A percentile compares a stretch with the other conserved stretches of the same genome.
These are phyloP conservation scores for Stylonectria norvegica DNA, from an alignment of 2,329 filamentous ascomycete species.

Conservation along the genomic window DNA sequence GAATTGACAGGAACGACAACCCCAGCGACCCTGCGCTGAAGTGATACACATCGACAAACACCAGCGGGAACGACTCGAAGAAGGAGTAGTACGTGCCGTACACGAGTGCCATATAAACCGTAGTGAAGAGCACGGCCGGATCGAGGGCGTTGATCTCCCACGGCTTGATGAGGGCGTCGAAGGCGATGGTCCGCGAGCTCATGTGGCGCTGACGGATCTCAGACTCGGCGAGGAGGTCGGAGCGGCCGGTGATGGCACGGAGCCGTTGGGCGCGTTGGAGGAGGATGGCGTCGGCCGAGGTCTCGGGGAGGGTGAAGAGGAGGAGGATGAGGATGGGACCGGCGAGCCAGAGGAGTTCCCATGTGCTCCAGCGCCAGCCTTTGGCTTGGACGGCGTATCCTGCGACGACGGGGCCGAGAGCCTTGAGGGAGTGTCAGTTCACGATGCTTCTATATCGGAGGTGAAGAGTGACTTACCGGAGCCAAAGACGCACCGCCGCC, in stretches of 20 bases:
- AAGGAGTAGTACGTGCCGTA: constrained; percentile 58
- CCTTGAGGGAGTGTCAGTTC: not conserved
- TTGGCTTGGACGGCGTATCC: constrained; percentile 47
- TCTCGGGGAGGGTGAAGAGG: constrained; percentile 58
- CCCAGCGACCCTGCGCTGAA: constrained; percentile 59
- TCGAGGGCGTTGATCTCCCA: constrained; percentile 34
- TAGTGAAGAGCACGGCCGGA: constrained; percentile 31
- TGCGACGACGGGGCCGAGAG: constrained; percentile 5
- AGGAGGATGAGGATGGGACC: constrained; percentile 51
- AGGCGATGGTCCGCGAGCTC: constrained; percentile 12
- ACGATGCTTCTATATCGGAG: not conserved
- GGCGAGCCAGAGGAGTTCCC: constrained; percentile 55
- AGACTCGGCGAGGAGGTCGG: constrained; percentile 15
- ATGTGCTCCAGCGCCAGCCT: constrained; percentile 54
- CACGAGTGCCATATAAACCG: constrained; percentile 41
- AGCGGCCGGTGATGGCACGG: constrained; percentile 28
- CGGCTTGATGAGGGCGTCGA: constrained; percentile 24
- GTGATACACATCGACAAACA: constrained; percentile 38
- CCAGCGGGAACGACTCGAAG: constrained; percentile 57
- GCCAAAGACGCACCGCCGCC: not conserved
- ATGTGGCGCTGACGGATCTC: constrained; percentile 23
- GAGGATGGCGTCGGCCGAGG: constrained; percentile 51
- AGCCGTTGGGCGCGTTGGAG: constrained; percentile 53
- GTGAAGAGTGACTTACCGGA: not conserved
- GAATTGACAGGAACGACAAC: constrained; percentile 57